phyloP scores from a whole-genome alignment of 768 basidiomycete species.

The Tylopilus sp. region DNA sequence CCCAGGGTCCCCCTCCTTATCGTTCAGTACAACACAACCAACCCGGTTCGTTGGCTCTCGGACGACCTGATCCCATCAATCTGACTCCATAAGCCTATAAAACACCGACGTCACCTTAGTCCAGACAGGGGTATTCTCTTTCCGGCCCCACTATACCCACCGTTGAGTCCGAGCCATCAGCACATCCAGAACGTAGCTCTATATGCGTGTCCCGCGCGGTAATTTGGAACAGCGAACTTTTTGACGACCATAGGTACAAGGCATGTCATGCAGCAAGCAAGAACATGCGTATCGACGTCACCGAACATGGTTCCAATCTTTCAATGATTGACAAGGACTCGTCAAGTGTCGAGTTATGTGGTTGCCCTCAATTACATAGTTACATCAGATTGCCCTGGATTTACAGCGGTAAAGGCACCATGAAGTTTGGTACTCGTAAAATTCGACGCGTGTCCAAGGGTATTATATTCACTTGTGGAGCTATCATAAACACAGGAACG shows the following conservation, averaged over 20 bases:
- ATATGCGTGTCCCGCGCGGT: conserved; percentile 6
- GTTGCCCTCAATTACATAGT: no score
- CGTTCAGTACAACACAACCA: neutral
- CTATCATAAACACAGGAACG: neutral
- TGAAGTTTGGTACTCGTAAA: no score
- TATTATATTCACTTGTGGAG: neutral
- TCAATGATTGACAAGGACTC: no score
- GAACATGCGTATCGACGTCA: neutral
- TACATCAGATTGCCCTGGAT: neutral
- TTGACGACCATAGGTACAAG: neutral
- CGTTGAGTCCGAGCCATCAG: conserved; percentile 10
- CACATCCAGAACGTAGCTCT: neutral
- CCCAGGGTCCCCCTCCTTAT: conserved; percentile 5
- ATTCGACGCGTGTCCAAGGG: no score
- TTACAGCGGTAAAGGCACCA: neutral
- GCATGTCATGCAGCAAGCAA: neutral
- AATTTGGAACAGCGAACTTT: conserved; percentile 15
- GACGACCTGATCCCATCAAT: no score
- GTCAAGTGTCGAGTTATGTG: no score
- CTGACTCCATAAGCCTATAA: no score
- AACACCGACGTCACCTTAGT: conserved; percentile 9
- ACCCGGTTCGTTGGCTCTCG: neutral
- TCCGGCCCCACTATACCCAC: conserved; percentile 24
- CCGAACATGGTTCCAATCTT: conserved; percentile 1
- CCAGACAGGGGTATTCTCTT: conserved; percentile 4